A percentile compares a stretch with the other conserved stretches of the same genome.
Conservation (phyloP, 495 filamentous ascomycete genomes). For the Darksidea phi region DNA sequence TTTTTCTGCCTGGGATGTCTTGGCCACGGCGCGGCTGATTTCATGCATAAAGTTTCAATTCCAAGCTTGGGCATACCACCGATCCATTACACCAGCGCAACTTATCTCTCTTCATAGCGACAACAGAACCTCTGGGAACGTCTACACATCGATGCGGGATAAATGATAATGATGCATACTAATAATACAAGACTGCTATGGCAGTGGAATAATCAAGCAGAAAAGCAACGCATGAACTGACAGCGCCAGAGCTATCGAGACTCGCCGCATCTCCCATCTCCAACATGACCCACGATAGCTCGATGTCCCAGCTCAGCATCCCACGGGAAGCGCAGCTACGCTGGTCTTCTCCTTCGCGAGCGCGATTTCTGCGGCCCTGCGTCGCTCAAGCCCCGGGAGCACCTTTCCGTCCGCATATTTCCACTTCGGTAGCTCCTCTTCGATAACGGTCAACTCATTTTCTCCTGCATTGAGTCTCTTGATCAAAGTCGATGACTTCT, state of each 20-base stretch:
- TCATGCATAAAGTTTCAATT: too few species aligned
- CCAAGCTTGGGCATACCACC: too few species aligned
- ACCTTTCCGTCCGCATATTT: constrained; percentile 45
- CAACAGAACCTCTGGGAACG: too few species aligned
- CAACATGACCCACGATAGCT: neutral
- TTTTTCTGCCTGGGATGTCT: too few species aligned
- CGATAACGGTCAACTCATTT: constrained; percentile 43
- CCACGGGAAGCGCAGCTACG: constrained; percentile 37
- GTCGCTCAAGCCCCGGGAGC: constrained; percentile 44
- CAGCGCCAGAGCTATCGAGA: constrained; percentile 50
- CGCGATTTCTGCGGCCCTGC: constrained; percentile 48
- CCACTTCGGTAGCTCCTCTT: constrained; percentile 52
- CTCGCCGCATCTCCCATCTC: constrained; percentile 34
- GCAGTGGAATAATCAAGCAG: too few species aligned
- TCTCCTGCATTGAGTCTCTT: constrained; percentile 50
- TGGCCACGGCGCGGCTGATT: too few species aligned
- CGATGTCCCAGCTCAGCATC: constrained; percentile 10
- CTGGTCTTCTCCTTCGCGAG: constrained; percentile 42
- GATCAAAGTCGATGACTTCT: constrained; percentile 45
- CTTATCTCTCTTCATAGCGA: too few species aligned
- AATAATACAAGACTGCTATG: too few species aligned
- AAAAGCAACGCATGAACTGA: too few species aligned
- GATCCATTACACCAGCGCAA: too few species aligned
- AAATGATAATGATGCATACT: too few species aligned
- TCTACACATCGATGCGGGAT: too few species aligned